These are phyloP conservation scores for Eucalyptus albens DNA, from an alignment of 345 rosid species.

Conservation along the genomic window DNA sequence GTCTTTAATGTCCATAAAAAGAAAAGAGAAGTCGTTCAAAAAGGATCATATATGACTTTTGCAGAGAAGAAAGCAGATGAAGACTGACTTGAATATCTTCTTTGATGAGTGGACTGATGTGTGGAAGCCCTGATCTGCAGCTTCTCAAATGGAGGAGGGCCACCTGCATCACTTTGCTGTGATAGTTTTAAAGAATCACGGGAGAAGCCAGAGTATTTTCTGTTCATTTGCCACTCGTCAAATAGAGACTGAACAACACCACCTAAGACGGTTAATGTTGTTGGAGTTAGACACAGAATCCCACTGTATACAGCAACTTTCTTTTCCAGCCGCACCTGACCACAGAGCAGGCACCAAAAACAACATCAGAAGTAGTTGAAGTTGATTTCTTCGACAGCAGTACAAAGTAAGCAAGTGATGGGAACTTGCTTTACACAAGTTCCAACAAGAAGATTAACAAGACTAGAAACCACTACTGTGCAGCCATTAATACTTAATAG, in stretches of 20 bases:
- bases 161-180: constrained; percentile 34
- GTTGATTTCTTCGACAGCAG: neutral
- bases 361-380: neutral
- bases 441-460: neutral
- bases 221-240: constrained; percentile 91
- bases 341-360: neutral
- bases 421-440: neutral
- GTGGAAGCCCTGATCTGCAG: constrained; percentile 37
- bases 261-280: constrained; percentile 52
- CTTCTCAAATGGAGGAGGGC: constrained; percentile 88
- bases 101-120: constrained; percentile 10
- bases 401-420: neutral
- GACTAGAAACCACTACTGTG: neutral
- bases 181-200: constrained; percentile 36
- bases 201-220: constrained; percentile 46
- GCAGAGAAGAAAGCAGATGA: neutral
- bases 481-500: neutral
- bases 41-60: neutral
- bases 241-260: constrained; percentile 70
- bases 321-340: constrained; percentile 68
- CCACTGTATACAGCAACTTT: constrained; percentile 49
- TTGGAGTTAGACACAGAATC: constrained; percentile 60
- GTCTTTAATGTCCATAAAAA: neutral
- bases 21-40: neutral
- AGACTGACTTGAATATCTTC: constrained; percentile 8